These are phyloP conservation scores for Boletus hoseneyae DNA, from an alignment of 1,284 basidiomycete genomes.

Conservation along the genomic window DNA sequence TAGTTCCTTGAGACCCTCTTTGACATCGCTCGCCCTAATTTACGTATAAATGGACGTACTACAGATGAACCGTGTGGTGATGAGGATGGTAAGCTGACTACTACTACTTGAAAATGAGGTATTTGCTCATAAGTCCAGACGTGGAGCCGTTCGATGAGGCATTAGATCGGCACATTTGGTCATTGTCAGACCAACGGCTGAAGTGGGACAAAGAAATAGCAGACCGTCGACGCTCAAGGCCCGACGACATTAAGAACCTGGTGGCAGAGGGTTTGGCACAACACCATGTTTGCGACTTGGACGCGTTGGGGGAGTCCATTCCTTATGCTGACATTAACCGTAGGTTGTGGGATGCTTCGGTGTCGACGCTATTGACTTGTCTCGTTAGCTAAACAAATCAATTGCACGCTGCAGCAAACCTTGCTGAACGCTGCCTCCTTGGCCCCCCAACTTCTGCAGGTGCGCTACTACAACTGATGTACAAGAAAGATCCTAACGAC, in stretches of 20 bases:
- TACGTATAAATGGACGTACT: constrained; percentile 77
- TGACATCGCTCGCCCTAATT: constrained; percentile 61
- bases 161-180: constrained; percentile 71
- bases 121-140: constrained; percentile 39
- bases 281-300: constrained; percentile 15
- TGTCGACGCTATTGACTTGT: constrained; percentile 8
- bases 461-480: constrained; percentile 20
- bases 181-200: constrained; percentile 61
- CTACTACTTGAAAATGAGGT: neutral
- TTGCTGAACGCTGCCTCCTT: constrained; percentile 31
- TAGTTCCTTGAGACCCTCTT: constrained; percentile 65
- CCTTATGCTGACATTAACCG: constrained; percentile 4
- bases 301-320: constrained; percentile 1
- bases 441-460: constrained; percentile 52
- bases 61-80: constrained; percentile 48
- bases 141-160: constrained; percentile 79
- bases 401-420: constrained; percentile 13
- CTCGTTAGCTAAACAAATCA: constrained; percentile 14
- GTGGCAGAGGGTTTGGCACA: constrained; percentile 31
- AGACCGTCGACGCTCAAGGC: constrained; percentile 55
- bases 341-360: constrained; percentile 5
- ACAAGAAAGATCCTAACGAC: neutral
- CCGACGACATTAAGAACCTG: constrained; percentile 48
- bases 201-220: constrained; percentile 67
- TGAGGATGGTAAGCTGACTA: constrained; percentile 44